Conservation (phyloP, 768 basidiomycete species). For the Tricholoma matsutake region DNA sequence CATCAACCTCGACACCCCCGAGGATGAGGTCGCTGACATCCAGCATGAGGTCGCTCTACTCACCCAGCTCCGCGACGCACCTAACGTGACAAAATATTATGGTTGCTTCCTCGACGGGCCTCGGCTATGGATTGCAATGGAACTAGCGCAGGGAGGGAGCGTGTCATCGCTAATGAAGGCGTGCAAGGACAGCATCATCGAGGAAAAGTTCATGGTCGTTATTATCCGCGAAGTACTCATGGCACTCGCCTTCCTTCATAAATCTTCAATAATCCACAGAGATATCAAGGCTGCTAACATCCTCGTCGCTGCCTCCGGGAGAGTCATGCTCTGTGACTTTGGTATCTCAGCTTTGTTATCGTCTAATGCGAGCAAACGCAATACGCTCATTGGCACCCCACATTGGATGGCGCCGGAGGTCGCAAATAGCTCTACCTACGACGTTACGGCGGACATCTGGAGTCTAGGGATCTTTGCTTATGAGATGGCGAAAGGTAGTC, state of each 20-base stretch:
- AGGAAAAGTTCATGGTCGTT: constrained; percentile 86
- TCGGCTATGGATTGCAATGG: constrained; percentile 99
- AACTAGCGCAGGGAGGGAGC: constrained; percentile 93
- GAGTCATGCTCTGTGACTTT: constrained; percentile 97
- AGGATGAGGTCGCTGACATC: constrained; percentile 95
- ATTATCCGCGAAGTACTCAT: constrained; percentile 88
- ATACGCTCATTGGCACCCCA: constrained; percentile 95
- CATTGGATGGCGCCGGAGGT: constrained; percentile 99
- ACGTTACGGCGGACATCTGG: constrained; percentile 98
- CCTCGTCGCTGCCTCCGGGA: constrained; percentile 82
- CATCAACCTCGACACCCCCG: constrained; percentile 95
- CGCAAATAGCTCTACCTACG: constrained; percentile 86
- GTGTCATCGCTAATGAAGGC: constrained; percentile 93
- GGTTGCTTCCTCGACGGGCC: constrained; percentile 96
- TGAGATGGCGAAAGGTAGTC: constrained; percentile 96
- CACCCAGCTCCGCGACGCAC: constrained; percentile 83
- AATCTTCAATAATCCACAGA: constrained; percentile 91
- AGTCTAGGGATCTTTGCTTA: constrained; percentile 94
- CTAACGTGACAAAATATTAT: constrained; percentile 92
- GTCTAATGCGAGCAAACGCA: constrained; percentile 84
- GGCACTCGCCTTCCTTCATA: constrained; percentile 88
- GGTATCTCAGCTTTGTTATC: constrained; percentile 93
- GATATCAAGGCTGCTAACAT: constrained; percentile 99
- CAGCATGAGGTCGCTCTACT: constrained; percentile 94
- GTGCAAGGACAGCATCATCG: constrained; percentile 66